Conservation (phyloP, 768 basidiomycete genomes). For the Lentinus brumalis region DNA sequence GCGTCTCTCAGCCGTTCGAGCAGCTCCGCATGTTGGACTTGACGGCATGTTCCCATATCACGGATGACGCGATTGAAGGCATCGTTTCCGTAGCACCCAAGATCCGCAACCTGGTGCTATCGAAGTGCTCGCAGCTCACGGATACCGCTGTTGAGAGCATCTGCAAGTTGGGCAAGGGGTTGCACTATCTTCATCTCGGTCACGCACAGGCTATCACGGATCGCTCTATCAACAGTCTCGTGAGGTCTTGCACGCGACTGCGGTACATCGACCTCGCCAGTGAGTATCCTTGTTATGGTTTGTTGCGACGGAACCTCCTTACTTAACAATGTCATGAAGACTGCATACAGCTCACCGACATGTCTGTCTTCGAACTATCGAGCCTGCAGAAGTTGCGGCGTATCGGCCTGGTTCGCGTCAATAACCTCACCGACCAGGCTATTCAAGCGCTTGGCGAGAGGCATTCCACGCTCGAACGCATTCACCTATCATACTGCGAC, state of each 20-base stretch:
- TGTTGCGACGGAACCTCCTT: not conserved
- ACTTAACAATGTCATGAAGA: conserved; percentile 46
- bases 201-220: conserved; percentile 92
- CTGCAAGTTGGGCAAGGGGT: conserved; percentile 82
- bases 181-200: conserved; percentile 95
- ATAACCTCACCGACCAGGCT: conserved; percentile 91
- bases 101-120: conserved; percentile 54
- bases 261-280: conserved; percentile 97
- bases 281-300: conserved; percentile 42
- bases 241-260: conserved; percentile 83
- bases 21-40: conserved; percentile 93
- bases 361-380: conserved; percentile 91
- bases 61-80: conserved; percentile 77
- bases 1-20: conserved; percentile 66
- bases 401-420: conserved; percentile 92
- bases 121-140: conserved; percentile 73
- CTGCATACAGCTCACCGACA: conserved; percentile 85
- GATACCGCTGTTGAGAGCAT: conserved; percentile 85
- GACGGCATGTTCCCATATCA: conserved; percentile 76
- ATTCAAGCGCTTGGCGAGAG: conserved; percentile 87
- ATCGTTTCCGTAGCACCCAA: conserved; percentile 56
- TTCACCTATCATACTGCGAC: conserved; percentile 97
- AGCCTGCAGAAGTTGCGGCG: conserved; percentile 87
- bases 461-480: conserved; percentile 86
- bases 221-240: conserved; percentile 79